Conservation (phyloP, 768 basidiomycete genomes). For the Phallus indusiatus region DNA sequence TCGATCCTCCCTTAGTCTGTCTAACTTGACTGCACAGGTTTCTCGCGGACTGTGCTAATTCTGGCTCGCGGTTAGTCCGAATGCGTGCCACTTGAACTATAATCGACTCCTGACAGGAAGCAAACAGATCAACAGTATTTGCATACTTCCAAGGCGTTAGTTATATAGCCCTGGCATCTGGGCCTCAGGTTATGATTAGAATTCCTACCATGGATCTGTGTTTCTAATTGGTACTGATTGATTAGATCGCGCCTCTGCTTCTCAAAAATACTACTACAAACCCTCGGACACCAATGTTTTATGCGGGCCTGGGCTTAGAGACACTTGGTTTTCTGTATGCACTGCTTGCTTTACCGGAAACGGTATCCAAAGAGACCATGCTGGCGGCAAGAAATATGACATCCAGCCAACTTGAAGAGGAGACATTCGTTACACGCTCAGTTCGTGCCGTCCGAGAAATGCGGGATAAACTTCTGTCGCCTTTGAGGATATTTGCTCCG, state of each 20-base stretch:
- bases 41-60: conserved; percentile 19
- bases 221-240: background rate
- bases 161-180: conserved; percentile 28
- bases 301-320: conserved; percentile 19
- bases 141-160: conserved; percentile 24
- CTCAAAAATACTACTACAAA: conserved; percentile 13
- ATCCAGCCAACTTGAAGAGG: background rate
- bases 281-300: conserved; percentile 24
- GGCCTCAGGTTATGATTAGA: conserved; percentile 25
- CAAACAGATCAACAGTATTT: conserved; percentile 15
- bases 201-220: background rate
- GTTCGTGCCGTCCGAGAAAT: background rate
- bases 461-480: conserved; percentile 31
- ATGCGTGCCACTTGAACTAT: background rate
- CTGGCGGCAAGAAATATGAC: background rate
- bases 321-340: conserved; percentile 20
- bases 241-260: conserved; percentile 17
- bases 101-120: background rate
- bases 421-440: background rate
- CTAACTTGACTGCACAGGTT: background rate
- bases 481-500: conserved; percentile 65
- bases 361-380: conserved; percentile 16
- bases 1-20: conserved; percentile 17
- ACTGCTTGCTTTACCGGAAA: conserved; percentile 28
- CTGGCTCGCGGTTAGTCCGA: conserved; percentile 16